Base-by-base conservation (phyloP, 306 rosid species). In the Abrus pulchellus region DNA sequence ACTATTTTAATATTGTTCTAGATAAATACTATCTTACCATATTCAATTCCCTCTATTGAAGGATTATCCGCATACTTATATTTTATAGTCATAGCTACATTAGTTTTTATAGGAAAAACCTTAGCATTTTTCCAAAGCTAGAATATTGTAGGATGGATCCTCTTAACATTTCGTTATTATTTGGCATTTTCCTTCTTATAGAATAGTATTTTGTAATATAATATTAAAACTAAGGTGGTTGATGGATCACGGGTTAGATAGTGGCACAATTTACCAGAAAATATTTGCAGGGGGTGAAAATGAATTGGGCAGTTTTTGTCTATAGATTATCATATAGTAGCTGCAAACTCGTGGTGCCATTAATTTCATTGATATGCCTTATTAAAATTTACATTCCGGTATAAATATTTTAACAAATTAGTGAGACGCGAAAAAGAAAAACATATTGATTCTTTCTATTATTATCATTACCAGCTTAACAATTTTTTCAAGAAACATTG, bases 251-350 rank as follows among this genome's bases (percentile, higher is more conserved):
- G 88, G 85, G 82, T 34, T 7, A 20, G 41, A 63, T 38, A 44
- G 3, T 32, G 72, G 91, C 86, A 84, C 93, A 80, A 87, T 73
- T 87, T 69, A 84, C 87, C 33, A 87, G 59, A 79, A 68, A 75
- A 2, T 36, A 0, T 36, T 54, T 56, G 69, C 38, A n/a, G 57
- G 20, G 20, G 4, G 3, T 5, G 48, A 32, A 75, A 52, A 27
- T 70, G 28, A 63, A 62, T 59, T 50, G 13, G 9, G 41, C 82
- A 79, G 75, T 12, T 47, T 78, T 63, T 85, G 76, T 72, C 80
- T 57, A 33, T 4, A 49, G 55, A 60, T 49, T 60, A 67, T 62
- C 44, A 60, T 34, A 48, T 14, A 48, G 48, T 38, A 13, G 49
- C 53, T 36, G 68, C 78, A 70, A 74, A 50, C 38, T 68, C 40